Evolutionary conservation across 2,329 filamentous ascomycete species (phyloP).

Genomic region (Alternaria sp.): DNA sequence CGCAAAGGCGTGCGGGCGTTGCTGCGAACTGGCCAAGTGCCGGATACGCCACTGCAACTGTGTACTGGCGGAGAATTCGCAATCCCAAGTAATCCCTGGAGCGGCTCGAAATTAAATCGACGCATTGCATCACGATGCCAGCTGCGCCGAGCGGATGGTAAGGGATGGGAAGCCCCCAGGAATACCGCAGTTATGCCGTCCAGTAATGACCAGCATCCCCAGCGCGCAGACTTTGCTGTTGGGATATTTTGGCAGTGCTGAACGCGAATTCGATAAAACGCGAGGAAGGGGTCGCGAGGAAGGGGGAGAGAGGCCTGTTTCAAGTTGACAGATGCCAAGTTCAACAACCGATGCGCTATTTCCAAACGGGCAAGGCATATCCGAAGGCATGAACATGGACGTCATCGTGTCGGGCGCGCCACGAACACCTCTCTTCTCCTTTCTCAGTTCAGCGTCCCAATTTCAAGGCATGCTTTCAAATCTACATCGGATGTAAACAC

Average conservation of each 20-base stretch:
- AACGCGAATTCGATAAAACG: neutral
- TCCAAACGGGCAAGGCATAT: slow-evolving; percentile 2
- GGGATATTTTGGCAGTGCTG: neutral
- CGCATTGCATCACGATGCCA: neutral
- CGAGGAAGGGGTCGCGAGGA: neutral
- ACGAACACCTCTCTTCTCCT: neutral
- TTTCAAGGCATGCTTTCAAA: neutral
- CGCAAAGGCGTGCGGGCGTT: neutral
- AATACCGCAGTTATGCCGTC: slow-evolving; percentile 9
- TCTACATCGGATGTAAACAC: neutral
- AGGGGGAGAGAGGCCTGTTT: slow-evolving; percentile 2
- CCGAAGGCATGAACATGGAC: slow-evolving; percentile 2
- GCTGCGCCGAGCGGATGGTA: slow-evolving; percentile 1
- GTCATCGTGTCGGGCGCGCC: neutral
- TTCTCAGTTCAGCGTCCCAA: neutral
- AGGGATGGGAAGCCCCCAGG: neutral
- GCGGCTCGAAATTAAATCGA: slow-evolving; percentile 13
- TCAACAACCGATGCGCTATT: neutral
- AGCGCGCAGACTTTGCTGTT: slow-evolving; percentile 2
- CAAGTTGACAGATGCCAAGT: neutral
- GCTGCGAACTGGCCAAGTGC: neutral
- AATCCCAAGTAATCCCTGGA: neutral
- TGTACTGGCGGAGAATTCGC: slow-evolving; percentile 20
- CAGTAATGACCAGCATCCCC: slow-evolving; percentile 6
- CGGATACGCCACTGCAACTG: neutral